Percentiles rank a stretch among this genome's conserved stretches.
These are phyloP conservation scores for Takakia lepidozioides DNA, from an alignment of 225 moss, liverwort and hornwort species.

Conservation along the genomic window DNA sequence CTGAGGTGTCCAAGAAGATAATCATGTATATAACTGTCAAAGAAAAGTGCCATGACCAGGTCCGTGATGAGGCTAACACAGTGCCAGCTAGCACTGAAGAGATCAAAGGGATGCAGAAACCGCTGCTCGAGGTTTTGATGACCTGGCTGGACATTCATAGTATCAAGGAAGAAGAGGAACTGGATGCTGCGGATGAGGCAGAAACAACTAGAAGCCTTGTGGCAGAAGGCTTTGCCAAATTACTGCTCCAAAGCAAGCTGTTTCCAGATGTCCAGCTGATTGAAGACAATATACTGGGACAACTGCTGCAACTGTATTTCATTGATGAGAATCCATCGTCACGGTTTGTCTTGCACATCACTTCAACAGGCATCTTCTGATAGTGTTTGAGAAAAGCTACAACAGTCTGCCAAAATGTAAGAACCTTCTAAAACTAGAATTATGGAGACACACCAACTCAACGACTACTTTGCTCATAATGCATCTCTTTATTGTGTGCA, in stretches of 20 bases:
- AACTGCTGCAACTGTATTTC: constrained; percentile 72
- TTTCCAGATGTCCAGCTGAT: constrained; percentile 54
- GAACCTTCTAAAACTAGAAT: too few relatives aligned
- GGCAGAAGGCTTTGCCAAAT: constrained; percentile 84
- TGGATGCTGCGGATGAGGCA: constrained; percentile 20
- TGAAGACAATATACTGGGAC: constrained; percentile 50
- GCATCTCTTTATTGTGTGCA: too few relatives aligned
- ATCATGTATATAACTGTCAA: too few relatives aligned
- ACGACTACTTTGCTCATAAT: too few relatives aligned
- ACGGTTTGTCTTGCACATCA: constrained; percentile 64
- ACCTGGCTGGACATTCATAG: constrained; percentile 44
- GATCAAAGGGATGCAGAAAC: constrained; percentile 18
- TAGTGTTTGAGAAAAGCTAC: too few relatives aligned
- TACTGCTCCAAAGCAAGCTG: constrained; percentile 62
- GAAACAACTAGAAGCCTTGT: constrained; percentile 43
- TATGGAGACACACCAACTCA: too few relatives aligned
- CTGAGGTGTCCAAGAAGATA: too few relatives aligned
- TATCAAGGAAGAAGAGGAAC: constrained; percentile 32
- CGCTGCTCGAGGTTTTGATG: constrained; percentile 31
- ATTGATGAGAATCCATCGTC: constrained; percentile 47
- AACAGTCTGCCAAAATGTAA: too few relatives aligned
- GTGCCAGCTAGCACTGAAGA: constrained; percentile 17
- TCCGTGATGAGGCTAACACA: constrained; percentile 14
- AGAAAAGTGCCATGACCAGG: constrained; percentile 24
- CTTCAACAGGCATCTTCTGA: too few relatives aligned